A percentile compares a stretch with the other conserved stretches of the same genome.
These are phyloP conservation scores for Gymnopus androsaceus DNA, from an alignment of 1,284 basidiomycete species.

Conservation along the genomic window DNA sequence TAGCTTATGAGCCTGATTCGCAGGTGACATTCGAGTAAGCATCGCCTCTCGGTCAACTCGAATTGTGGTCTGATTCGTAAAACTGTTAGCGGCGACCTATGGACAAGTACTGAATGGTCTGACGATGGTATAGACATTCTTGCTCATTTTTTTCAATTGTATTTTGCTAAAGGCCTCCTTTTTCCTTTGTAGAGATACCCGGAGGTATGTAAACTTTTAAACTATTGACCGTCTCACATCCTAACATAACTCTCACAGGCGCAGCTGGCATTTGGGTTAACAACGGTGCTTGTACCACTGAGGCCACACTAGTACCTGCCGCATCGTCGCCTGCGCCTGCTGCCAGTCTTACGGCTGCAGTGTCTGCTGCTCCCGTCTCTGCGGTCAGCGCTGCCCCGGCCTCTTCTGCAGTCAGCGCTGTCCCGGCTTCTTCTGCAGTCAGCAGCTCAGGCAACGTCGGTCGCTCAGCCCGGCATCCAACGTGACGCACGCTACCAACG, in stretches of 20 bases:
- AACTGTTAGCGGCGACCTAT: conserved; percentile 43
- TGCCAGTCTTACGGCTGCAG: conserved; percentile 1
- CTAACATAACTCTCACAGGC: conserved; percentile 25
- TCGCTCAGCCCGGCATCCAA: background rate
- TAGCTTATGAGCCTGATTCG: conserved; percentile 48
- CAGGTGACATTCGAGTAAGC: conserved; percentile 43
- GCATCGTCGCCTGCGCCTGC: background rate
- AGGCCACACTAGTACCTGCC: background rate
- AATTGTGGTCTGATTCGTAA: background rate
- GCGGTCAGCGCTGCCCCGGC: background rate
- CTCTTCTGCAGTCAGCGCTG: background rate
- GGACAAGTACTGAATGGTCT: conserved; percentile 63
- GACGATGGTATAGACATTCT: conserved; percentile 27
- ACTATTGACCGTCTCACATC: background rate
- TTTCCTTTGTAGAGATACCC: conserved; percentile 35
- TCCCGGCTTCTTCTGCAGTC: background rate
- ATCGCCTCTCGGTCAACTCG: background rate
- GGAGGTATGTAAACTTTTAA: conserved; percentile 34
- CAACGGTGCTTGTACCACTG: conserved; percentile 28
- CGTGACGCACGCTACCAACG: background rate
- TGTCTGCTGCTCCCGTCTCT: background rate
- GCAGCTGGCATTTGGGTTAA: conserved; percentile 31
- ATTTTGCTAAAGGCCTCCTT: background rate
- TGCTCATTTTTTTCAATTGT: background rate
- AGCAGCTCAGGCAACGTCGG: background rate